Percentiles rank a stretch among this genome's conserved stretches.
Conservation (phyloP, 768 basidiomycete species). For the Naganishia vishniacii region DNA sequence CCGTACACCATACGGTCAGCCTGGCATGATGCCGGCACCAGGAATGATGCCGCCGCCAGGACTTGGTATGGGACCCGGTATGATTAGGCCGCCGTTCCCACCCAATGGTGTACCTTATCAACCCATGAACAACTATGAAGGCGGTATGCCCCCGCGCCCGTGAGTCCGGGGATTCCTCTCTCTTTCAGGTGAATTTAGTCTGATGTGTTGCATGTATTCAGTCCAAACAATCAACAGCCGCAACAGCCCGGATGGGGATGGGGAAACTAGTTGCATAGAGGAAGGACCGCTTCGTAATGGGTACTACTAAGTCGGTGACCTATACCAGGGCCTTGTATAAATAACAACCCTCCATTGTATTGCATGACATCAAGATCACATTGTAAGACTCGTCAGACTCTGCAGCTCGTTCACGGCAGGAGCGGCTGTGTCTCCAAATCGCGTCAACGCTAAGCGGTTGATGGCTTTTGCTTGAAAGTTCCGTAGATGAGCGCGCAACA, state of each 20-base stretch:
- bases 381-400: too few species aligned
- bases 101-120: slow-evolving; percentile 2
- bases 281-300: not conserved
- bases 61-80: not conserved
- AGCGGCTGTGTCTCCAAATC: too few species aligned
- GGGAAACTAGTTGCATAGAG: not conserved
- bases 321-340: not conserved
- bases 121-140: not conserved
- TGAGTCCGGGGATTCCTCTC: not conserved
- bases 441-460: too few species aligned
- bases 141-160: slow-evolving; percentile 11
- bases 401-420: too few species aligned
- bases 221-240: not conserved
- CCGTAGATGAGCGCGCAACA: too few species aligned
- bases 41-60: not conserved
- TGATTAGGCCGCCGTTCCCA: slow-evolving; percentile 12
- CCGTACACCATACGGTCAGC: slow-evolving; percentile 2
- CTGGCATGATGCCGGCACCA: not conserved
- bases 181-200: not conserved
- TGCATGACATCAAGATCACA: not conserved
- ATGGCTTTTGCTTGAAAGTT: too few species aligned
- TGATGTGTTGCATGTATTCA: not conserved
- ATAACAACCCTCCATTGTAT: not conserved
- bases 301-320: not conserved
- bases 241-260: not conserved